Base-by-base conservation (phyloP, 192 early-diverging fungal genomes). In the Helicostylum pulchrum region DNA sequence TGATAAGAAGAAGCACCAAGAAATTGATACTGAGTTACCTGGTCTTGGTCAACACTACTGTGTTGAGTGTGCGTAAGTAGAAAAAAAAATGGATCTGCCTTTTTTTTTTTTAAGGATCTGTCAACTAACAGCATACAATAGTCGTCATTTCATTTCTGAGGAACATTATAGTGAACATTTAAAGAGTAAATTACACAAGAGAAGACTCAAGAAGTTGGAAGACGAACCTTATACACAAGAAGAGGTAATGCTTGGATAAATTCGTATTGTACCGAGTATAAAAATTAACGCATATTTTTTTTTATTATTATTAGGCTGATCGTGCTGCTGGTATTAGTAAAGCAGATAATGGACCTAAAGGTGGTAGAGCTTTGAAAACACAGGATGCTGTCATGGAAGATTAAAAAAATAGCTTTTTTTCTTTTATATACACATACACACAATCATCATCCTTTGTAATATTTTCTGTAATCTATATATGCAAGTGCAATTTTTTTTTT, bases 21-120 rank as follows among this genome's bases (percentile, higher is more conserved):
- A 81, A 42, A 60, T 84, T 31, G 92, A 97, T 68, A 80, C 86
- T 19, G 96, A 99, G 53, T 70, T 95, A 64, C 94, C 96, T 26
- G 96, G 96, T 9, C 71, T 90, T 23, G 96, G 94, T 12, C 90
- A 94, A 73, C 84, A 89, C 82, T 94, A 95, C 67, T 98, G 96
- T 77, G 74, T 97, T 23, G 83, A 90, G 56, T 90, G 88, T 78
- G 80, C 81, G 79, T 85, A 78, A 54, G 80, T 80, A 9, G 3
- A 31, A 30, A 0, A n/a, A 36, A 36, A n/a, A n/a, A 2, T 26
- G 26, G 26, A 26, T 26, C 26, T 26, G 4, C 9, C 6, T 4
- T 39, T 39, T 39, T 39, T 39, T 39, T 39, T 39, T 39, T 39
- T 39, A 39, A 39, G 26, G 26, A 26, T 26, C 26, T 26, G 26